Evolutionary conservation across 148 eudicot species (phyloP), one percentile per base, ranked within the genome.

Genomic region (Vaccinium corymbosum): DNA sequence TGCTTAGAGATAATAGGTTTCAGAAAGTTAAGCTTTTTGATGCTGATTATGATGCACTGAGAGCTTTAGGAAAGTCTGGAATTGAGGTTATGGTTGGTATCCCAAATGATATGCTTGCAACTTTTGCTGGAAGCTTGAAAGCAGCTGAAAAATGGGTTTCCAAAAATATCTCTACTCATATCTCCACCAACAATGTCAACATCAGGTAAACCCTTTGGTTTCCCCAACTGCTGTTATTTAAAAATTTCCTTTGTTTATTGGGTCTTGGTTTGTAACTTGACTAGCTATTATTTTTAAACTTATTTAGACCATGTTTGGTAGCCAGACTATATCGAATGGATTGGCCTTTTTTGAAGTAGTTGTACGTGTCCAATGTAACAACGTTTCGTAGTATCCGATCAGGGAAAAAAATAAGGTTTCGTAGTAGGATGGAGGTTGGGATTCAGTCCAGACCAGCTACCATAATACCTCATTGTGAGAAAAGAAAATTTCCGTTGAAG

Each of bases 81-180:
- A 86, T 97, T 84, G 97, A 97, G 85, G 97, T 97, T 83, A 97
- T 97, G 99, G 96, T 97, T 85, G 99, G 99, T 11, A 94, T 97
- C 50, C 99, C 99, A 22, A 97, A 97, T 88, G 98, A 94, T 74
- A 89, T 93, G 96, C 95, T 97, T 48, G 61, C 85, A 20, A 85
- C 94, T 82, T 87, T 97, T 81, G 98, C 97, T 84, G 19, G 81
- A 12, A 97, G 94, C 38, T 25, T 86, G 53, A 97, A 95, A 80
- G 99, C 97, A 84, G 98, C 98, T 87, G 93, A 94, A 57, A 89
- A 85, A 83, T 97, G 99, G 99, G 98, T 97, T 35, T 81, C 95
- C n/a, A 82, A 94, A 77, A 97, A 97, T 90, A 84, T 97, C 19
- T 88, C 99, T 73, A 83, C 84, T 29, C 98, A 94, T 89, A 42